Evolutionary conservation across 108 stramenopile genomes (phyloP), one percentile per base, ranked within the genome.

Genomic region (Licmophora abbreviata): DNA sequence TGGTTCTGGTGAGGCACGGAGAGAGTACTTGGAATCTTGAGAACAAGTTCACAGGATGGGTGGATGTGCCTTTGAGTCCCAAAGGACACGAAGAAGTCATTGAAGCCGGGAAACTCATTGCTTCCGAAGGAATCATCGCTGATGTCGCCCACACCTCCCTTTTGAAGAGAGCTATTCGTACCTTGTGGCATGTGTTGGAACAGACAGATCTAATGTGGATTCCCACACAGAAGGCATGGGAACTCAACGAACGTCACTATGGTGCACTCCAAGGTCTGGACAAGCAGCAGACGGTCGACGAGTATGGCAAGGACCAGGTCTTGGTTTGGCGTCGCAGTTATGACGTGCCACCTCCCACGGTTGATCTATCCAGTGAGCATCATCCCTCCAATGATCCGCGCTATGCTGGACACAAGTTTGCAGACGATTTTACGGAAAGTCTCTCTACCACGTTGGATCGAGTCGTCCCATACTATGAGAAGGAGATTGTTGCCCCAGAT

Each of bases 1-100:
- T 93, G 24, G 79, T 93, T 10, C 74, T 93, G 48, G 92, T 93
- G 14, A 80, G 97, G 54, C 92, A 93, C 64, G 92, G 97, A 56
- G 97, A 97, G 59, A 94, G 90, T 5, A 92, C 83, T 2, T 97
- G 94, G 96, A 97, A 97, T 68, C 74, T 88, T 51, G 92, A 94
- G 64, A 95, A 95, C 73, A 81, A 83, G 60, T 98, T 98, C 71
- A 98, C 97, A 4, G 95, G 97, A 29, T 98, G 97, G 97, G 82
- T 85, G 24, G 97, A 98, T 58, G 87, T 89, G 17, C 95, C 95
- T 1, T 75, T 98, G 15, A 77, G 74, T 15, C 73, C 73, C 24
- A 95, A 95, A 70, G 97, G 97, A 7, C 65, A 87, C 57, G 69
- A 88, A 47, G 97, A 98, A 69, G 95, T 79, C 33, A 73, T 61